phyloP scores from a whole-genome alignment of 1,139 yeast genomes.

The Pichia sp. region DNA sequence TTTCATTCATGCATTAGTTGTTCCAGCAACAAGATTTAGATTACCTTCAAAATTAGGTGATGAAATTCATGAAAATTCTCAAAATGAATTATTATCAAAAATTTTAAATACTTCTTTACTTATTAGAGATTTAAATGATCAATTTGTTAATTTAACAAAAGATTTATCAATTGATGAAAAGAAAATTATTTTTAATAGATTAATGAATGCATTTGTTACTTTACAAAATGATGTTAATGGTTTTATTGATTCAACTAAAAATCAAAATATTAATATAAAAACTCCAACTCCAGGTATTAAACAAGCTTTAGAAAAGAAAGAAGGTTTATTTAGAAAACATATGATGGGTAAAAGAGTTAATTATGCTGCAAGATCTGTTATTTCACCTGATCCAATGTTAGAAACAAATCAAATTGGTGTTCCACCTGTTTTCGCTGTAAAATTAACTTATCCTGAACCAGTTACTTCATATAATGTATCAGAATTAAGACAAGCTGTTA shows the following conservation, averaged over 20 bases:
- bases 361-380: slow-evolving; percentile 97
- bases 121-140: slow-evolving; percentile 85
- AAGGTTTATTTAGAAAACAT: slow-evolving; percentile 95
- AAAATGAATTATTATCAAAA: slow-evolving; percentile 79
- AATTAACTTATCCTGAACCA: slow-evolving; percentile 96
- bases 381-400: slow-evolving; percentile 97
- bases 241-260: slow-evolving; percentile 86
- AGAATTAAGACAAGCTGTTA: slow-evolving; percentile 88
- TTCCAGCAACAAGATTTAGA: slow-evolving; percentile 95
- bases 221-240: slow-evolving; percentile 94
- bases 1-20: slow-evolving; percentile 80
- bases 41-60: slow-evolving; percentile 96
- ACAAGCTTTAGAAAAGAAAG: slow-evolving; percentile 97
- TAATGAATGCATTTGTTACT: slow-evolving; percentile 93
- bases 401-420: slow-evolving; percentile 98
- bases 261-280: slow-evolving; percentile 56
- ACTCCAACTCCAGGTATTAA: slow-evolving; percentile 90
- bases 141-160: slow-evolving; percentile 57
- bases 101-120: slow-evolving; percentile 72
- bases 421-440: slow-evolving; percentile 96
- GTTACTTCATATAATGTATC: slow-evolving; percentile 92
- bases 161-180: slow-evolving; percentile 64
- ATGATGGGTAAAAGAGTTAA: slow-evolving; percentile 99
- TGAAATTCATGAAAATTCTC: slow-evolving; percentile 89
- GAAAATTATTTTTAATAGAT: slow-evolving; percentile 73